These are phyloP conservation scores for Vitis rupestris DNA, from an alignment of 164 flowering plant genomes.

Conservation along the genomic window DNA sequence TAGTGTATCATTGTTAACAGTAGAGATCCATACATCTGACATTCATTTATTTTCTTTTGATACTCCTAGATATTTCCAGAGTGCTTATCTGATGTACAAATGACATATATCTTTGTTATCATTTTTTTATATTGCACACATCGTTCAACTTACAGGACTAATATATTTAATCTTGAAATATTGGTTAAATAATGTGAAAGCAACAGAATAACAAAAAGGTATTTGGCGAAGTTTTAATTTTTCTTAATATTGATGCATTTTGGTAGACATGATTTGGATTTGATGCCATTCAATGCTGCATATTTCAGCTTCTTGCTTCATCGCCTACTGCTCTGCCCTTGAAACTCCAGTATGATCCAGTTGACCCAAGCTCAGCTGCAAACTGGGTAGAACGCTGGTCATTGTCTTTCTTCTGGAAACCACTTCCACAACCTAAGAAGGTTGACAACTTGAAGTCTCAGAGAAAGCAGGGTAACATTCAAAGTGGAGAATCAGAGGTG, in stretches of 20 bases:
- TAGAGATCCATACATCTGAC: too few relatives aligned
- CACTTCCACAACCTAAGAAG: slow-evolving; percentile 41
- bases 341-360: slow-evolving; percentile 48
- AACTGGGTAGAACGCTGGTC: slow-evolving; percentile 93
- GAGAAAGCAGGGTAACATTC: slow-evolving; percentile 32
- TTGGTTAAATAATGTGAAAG: too few relatives aligned
- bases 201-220: too few relatives aligned
- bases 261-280: background rate
- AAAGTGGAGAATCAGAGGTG: slow-evolving; percentile 30
- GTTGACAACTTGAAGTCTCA: slow-evolving; percentile 31
- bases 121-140: too few relatives aligned
- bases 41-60: too few relatives aligned
- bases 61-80: too few relatives aligned
- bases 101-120: too few relatives aligned
- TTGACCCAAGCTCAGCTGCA: slow-evolving; percentile 67
- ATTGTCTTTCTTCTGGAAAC: slow-evolving; percentile 50
- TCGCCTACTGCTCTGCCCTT: slow-evolving; percentile 50
- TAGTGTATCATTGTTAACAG: too few relatives aligned
- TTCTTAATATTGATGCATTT: background rate
- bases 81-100: too few relatives aligned
- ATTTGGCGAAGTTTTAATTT: too few relatives aligned
- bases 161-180: too few relatives aligned
- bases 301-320: slow-evolving; percentile 61
- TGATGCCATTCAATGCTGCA: slow-evolving; percentile 6
- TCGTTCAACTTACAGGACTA: too few relatives aligned